These are phyloP conservation scores for Psidium friedrichsthalianum DNA, from an alignment of 345 rosid species.

Conservation along the genomic window DNA sequence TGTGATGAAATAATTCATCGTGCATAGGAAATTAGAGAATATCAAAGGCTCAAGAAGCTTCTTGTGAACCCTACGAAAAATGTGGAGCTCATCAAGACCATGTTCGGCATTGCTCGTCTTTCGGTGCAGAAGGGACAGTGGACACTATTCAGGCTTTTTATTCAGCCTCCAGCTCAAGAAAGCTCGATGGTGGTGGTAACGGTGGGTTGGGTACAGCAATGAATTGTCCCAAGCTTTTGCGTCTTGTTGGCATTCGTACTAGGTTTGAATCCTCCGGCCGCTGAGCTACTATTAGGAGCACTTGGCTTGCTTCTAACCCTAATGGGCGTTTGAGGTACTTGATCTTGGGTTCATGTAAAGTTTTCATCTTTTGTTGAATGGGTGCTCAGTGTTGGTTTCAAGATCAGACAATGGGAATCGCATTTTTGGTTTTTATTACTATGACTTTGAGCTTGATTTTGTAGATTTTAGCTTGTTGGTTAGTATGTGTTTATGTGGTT, in stretches of 20 bases:
- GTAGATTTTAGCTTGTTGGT: no score
- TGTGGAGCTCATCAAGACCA: no score
- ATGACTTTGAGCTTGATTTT: no score
- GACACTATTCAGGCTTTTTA: slow-evolving; percentile 6
- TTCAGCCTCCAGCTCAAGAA: slow-evolving; percentile 18
- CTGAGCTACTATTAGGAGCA: slow-evolving; percentile 39
- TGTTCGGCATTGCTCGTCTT: no score
- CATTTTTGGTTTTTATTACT: no score
- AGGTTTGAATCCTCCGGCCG: slow-evolving; percentile 49
- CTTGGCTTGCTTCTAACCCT: slow-evolving; percentile 76
- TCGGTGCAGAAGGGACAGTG: no score
- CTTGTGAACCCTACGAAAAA: no score
- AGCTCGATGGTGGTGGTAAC: slow-evolving; percentile 3
- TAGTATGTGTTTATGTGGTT: no score
- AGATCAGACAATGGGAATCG: no score
- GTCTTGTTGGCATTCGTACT: slow-evolving; percentile 72
- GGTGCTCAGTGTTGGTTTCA: neutral
- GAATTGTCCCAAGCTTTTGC: slow-evolving; percentile 56
- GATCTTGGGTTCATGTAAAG: neutral
- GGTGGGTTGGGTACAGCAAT: slow-evolving; percentile 2
- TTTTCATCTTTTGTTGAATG: neutral
- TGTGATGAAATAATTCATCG: no score
- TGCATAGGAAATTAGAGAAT: no score
- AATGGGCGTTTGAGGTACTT: slow-evolving; percentile 54
- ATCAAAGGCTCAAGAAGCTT: no score